Conservation (phyloP, 768 basidiomycete genomes). For the Tulasnella calospora region DNA sequence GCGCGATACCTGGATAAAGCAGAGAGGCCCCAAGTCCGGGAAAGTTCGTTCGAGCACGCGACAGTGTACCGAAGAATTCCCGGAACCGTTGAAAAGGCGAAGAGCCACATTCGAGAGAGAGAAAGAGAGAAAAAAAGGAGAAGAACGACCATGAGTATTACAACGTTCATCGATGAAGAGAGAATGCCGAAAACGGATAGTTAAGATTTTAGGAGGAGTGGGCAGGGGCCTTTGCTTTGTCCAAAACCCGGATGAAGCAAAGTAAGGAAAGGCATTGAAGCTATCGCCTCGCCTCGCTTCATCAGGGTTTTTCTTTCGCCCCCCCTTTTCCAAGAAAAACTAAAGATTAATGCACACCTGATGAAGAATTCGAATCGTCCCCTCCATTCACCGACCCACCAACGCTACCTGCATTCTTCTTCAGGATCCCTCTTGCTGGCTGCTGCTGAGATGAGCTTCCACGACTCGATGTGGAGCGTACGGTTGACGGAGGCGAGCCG, state of each 20-base stretch:
- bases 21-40: background rate
- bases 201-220: slow-evolving; percentile 19
- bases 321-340: background rate
- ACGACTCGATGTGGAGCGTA: background rate
- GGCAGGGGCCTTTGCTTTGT: background rate
- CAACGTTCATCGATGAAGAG: slow-evolving; percentile 12
- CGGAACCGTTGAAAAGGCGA: slow-evolving; percentile 8
- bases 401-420: slow-evolving; percentile 14
- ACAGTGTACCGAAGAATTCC: slow-evolving; percentile 15
- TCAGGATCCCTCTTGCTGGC: slow-evolving; percentile 20
- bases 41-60: slow-evolving; percentile 13
- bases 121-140: slow-evolving; percentile 6
- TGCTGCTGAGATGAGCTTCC: slow-evolving; percentile 12
- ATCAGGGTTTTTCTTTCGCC: background rate
- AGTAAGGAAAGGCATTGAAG: background rate
- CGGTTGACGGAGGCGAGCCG: background rate
- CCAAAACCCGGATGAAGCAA: background rate
- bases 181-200: background rate
- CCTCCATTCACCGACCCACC: slow-evolving; percentile 10
- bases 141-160: slow-evolving; percentile 20
- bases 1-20: slow-evolving; percentile 9
- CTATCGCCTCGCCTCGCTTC: slow-evolving; percentile 1
- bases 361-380: background rate
- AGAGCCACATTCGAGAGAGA: background rate
- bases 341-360: slow-evolving; percentile 22